Base-by-base conservation (phyloP, 257 asterid species). In the Schizonepeta tenuifolia region DNA sequence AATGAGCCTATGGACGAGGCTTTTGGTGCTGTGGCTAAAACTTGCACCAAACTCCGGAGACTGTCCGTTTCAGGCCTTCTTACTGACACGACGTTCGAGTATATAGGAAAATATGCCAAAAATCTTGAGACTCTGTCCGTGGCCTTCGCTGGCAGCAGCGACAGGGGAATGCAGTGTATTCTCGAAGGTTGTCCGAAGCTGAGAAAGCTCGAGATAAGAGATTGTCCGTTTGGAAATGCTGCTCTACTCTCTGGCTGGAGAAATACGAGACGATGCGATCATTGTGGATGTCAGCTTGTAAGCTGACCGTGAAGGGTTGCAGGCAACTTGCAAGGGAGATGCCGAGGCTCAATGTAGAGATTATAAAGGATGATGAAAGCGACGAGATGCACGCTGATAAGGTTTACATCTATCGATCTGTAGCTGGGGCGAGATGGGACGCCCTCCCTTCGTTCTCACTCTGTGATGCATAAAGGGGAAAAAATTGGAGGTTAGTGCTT, bases 1-100 rank as follows among this genome's bases (percentile, higher is more conserved):
- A 78, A 81, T n/a, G 90, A 83, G 7, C 90, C 96, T 11, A 88
- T 92, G 97, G 96, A 92, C 2, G 96, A 89, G 86, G 96, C 93
- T 61, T 92, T 92, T 9, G 96, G 90, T n/a, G 91, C 96, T n/a
- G 96, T 92, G 59, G 96, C 76, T 15, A 87, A 83, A 78, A 85
- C 92, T n/a, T 92, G 97, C 90, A 74, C 75, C 2, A 85, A 88
- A 44, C 95, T 92, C 56, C 84, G 63, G 73, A 82, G 97, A 78
- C 95, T 92, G 49, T 86, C 96, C 0, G 81, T 92, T 69, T 86
- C 96, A 0, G 96, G 97, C 56, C 87, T 77, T 62, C 82, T 92
- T n/a, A 89, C 93, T 3, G 97, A 92, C 59, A 73, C 75, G 38
- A 83, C 96, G 8, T 92, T 92, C 6, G 92, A 88, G 81, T 89